Base-by-base conservation (phyloP, 345 rosid species). In the Lepidium didymum region DNA sequence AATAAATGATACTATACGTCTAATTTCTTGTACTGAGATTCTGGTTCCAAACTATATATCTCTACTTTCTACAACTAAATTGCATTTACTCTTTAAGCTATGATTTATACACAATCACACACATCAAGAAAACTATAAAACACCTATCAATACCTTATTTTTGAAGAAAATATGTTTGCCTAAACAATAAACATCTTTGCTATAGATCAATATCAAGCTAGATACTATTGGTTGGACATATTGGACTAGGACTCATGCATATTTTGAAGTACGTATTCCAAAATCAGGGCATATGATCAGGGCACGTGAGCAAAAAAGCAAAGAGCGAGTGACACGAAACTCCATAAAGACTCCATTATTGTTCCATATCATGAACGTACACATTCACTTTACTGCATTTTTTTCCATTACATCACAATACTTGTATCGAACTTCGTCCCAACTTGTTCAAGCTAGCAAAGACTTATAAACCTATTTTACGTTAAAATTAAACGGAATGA, bases 281-380 rank as follows among this genome's bases (percentile, higher is more conserved):
- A 45, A 46, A 33, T 16, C 16, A 62, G 6, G 37, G 43, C 25
- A 65, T 27, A 16, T 67, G 55, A 29, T 52, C 25, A 44, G 3
- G 44, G 31, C 51, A 69, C 45, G 55, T 58, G 51, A 69, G 41
- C 7, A 1, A 33, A 27, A 45, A 58, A 47, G 14, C 33, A 19
- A 50, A 7, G 49, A n/a, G 5, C 2, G 36, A 10, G 10, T 34
- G 72, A 73, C 87, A 81, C 87, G 77, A 69, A 79, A 74, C 73
- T 78, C 86, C 11, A 76, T 68, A 76, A 83, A 58, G 67, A 29
- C 33, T 44, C 76, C 70, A 83, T 57, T 68, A 78, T 78, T 43
- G 50, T 78, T 47, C 27, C 23, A 11, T 35, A 18, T 52, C 69
- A 63, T 64, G 36, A 58, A 41, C 44, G 35, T 62, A 53, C 18